Evolutionary conservation across 768 basidiomycete genomes (phyloP), one percentile per base, ranked within the genome.

Genomic region (Strobilomyces echinocephalus): DNA sequence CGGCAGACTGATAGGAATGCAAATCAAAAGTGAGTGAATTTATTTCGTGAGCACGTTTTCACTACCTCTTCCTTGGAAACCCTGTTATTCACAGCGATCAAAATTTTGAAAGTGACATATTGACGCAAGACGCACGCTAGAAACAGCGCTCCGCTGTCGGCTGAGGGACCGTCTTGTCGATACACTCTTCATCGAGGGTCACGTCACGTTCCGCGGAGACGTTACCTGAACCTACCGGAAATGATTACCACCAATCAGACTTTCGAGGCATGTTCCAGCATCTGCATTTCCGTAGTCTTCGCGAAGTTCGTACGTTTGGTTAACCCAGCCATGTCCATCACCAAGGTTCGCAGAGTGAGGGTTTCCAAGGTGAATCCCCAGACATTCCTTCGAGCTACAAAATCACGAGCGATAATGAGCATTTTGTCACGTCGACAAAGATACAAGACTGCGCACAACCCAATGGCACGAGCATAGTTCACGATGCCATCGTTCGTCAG

Each of bases 401-500:
- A 9, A 26, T 21, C 15, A 24, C 3, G n/a, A 15, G 18, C 50
- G 67, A 68, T 14, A 63, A 20, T 44, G 30, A 45, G 20, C 18
- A 3, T 33, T 16, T 34, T 15, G 15, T 35, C 12, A 8, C 6
- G 7, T 33, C 10, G 20, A 30, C 0, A 18, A 30, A 52, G 31
- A 8, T 11, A 16, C 4, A 4, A 47, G 38, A 15, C 1, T 2
- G 65, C 78, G 58, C 56, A 85, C 84, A 84, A 85, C n/a, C 82
- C 83, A 54, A 86, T 76, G 4, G 83, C 76, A 20, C 64, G 72
- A 1, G 81, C 83, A 62, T 74, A 87, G 35, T n/a, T n/a, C n/a
- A n/a, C n/a, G 49, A 85, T 66, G 1, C 85, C 84, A 34, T 65
- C 57, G 53, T 81, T 73, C 1, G 78, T 82, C 48, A 85, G 77